Base-by-base conservation (phyloP, 441 rosid genomes). In the Syzygium syzygioides region DNA sequence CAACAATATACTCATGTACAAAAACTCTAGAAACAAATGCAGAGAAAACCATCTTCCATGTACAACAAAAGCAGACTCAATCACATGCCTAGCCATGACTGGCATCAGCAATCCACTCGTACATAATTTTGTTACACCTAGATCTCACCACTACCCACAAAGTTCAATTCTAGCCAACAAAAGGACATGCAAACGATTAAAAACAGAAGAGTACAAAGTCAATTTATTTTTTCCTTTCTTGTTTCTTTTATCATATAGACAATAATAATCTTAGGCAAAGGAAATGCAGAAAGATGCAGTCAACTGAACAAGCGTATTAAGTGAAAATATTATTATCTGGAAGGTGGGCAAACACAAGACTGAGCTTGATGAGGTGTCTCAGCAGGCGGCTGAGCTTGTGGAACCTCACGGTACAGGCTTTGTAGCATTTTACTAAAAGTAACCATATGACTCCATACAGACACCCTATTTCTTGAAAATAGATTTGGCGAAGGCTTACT, bases 401-500 rank as follows among this genome's bases (percentile, higher is more conserved):
- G 52, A 37, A 71, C 52, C 83, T 37, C 14, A 71, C 3, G 1
- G 83, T 71, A 71, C 79, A 19, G 48, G 48, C 79, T 68, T 68
- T 34, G 48, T 9, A 68, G 79, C 79, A 19, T 34, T 68, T 68
- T 25, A 68, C 26, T 71, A 37, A 71, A 71, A 37, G 28, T 23
- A 23, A 71, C 17, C 83, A 71, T 71, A 76, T 76, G 83, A 76
- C 83, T 41, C n/a, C 83, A 76, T 41, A 41, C 83, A 37, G 83
- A 76, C n/a, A 41, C 52, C 18, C 83, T 76, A 76, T n/a, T 76
- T 76, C 83, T 41, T 76, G 17, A 76, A 76, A 76, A 11, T 41
- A 76, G 83, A 76, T 41, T 20, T 41, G 52, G 83, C 5, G 0
- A 41, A 37, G 83, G 87, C 95, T 94, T 94, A 98, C 99, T 91